Base-by-base conservation (phyloP, 257 asterid species). In the Fraxinus cuspidata region DNA sequence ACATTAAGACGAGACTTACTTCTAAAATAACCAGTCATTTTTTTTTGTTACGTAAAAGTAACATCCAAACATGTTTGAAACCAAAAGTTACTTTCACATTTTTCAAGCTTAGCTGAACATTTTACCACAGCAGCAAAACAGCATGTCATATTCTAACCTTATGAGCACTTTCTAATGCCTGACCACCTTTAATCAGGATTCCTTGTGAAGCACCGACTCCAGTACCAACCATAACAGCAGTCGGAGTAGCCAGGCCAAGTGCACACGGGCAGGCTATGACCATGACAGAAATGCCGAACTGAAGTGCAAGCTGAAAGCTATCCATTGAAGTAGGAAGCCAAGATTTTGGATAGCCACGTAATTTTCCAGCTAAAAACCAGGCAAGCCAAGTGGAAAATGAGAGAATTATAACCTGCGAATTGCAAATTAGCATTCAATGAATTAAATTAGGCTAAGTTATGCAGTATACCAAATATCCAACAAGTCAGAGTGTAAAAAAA, bases 241-340 rank as follows among this genome's bases (percentile, higher is more conserved):
- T 93, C 0, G 97, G 98, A 49, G 98, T 93, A 38, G 98, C 98
- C 77, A 93, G 76, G 74, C 97, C 98, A 44, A 91, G 96, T 18
- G 97, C 98, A 71, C 98, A 93, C 0, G 98, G 98, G 81, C 97
- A 93, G 12, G 98, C 98, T 71, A 93, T 88, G 35, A 93, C 97
- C 97, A 93, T 88, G n/a, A 91, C 98, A 7, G 98, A 84, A 47
- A 93, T 93, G 15, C 98, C 96, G 38, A 94, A 94, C 86, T 94
- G 96, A 31, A 94, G 94, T 9, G 98, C 94, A 53, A 94, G 92
- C 90, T 94, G 92, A 65, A 92, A 89, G 44, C 92, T 75, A 77
- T 91, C 95, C 96, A 90, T 92, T 3, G 93, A 86, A 73, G 87
- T 51, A 0, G 96, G 97, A 76, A 93, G 83, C 98, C 94, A 89